Conservation (phyloP, 768 basidiomycete genomes). For the Cystofilobasidium ferigula region DNA sequence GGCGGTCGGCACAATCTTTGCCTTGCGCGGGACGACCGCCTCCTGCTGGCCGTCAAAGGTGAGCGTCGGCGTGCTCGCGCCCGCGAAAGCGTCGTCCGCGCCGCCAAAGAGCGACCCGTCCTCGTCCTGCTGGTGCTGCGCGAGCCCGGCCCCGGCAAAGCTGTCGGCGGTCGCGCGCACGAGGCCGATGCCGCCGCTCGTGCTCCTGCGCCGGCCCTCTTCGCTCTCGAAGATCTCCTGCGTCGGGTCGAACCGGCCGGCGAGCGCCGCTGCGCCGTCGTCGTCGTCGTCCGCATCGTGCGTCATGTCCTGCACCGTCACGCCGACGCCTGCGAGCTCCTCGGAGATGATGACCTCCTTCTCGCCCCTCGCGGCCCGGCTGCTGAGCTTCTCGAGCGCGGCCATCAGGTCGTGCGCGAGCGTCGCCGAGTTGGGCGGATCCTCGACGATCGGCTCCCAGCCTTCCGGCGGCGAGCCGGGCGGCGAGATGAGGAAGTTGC, state of each 20-base stretch:
- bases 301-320: constrained; percentile 24
- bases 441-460: constrained; percentile 85
- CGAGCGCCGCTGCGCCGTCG: constrained; percentile 22
- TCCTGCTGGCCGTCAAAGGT: neutral
- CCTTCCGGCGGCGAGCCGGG: constrained; percentile 95
- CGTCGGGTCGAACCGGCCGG: neutral
- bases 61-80: neutral
- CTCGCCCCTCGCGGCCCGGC: constrained; percentile 20
- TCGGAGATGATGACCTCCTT: constrained; percentile 17
- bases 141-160: constrained; percentile 28
- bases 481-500: constrained; percentile 95
- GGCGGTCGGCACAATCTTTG: constrained; percentile 21
- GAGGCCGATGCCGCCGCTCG: constrained; percentile 28
- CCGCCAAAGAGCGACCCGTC: constrained; percentile 18
- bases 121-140: neutral
- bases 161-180: constrained; percentile 39
- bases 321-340: constrained; percentile 2
- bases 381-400: constrained; percentile 57
- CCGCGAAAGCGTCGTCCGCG: constrained; percentile 7
- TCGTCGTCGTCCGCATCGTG: constrained; percentile 25
- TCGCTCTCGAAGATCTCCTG: constrained; percentile 24
- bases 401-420: constrained; percentile 77
- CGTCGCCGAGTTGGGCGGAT: constrained; percentile 71
- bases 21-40: neutral
- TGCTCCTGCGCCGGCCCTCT: constrained; percentile 9